Percentiles rank a stretch among this genome's conserved stretches.
These are phyloP conservation scores for Picea mariana DNA, from an alignment of 83 land plant species.

Conservation along the genomic window DNA sequence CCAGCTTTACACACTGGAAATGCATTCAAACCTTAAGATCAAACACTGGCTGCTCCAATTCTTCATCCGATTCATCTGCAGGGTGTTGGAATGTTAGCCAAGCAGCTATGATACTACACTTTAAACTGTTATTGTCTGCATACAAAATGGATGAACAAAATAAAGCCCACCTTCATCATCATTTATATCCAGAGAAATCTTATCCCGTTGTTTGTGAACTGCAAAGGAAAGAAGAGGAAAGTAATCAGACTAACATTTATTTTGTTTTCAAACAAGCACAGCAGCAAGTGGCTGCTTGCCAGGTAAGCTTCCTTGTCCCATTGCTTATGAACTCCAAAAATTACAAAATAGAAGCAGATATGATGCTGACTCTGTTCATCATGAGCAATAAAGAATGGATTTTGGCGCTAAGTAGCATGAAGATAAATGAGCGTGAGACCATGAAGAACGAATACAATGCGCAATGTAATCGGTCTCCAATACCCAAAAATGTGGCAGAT, in stretches of 20 bases:
- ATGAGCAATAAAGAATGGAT: too few species aligned
- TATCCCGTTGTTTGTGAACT: constrained; percentile 67
- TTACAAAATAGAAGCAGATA: too few species aligned
- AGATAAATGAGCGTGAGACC: too few species aligned
- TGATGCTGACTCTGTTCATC: too few species aligned
- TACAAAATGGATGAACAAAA: background rate
- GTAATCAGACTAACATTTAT: background rate
- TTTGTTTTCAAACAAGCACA: too few species aligned
- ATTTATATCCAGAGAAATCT: constrained; percentile 45
- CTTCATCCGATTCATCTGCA: constrained; percentile 53
- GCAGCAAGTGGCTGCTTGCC: too few species aligned
- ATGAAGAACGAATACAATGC: too few species aligned
- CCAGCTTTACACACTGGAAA: background rate
- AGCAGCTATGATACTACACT: background rate
- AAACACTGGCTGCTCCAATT: constrained; percentile 51
- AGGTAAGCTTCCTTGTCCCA: too few species aligned
- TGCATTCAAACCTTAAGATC: constrained; percentile 39
- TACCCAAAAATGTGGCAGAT: too few species aligned
- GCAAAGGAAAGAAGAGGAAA: constrained; percentile 7
- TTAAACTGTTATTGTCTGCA: background rate
- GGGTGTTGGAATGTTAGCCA: background rate
- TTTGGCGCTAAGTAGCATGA: too few species aligned
- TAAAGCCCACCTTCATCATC: constrained; percentile 27
- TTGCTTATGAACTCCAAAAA: too few species aligned
- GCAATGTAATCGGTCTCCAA: too few species aligned